Conservation (phyloP, 2,329 filamentous ascomycete genomes). For the Microcyclosporella mali region DNA sequence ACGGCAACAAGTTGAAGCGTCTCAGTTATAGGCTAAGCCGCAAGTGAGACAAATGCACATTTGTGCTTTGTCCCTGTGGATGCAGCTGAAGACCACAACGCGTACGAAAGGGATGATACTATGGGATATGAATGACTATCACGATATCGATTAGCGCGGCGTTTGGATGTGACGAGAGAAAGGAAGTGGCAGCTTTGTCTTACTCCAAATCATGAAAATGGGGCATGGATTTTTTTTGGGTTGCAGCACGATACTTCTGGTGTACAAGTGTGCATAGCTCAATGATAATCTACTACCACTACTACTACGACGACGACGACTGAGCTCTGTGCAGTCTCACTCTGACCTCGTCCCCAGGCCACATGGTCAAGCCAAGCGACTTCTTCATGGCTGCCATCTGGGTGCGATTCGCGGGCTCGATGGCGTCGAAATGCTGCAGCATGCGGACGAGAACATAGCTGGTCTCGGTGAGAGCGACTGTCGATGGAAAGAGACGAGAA, state of each 20-base stretch:
- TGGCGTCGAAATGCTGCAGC: conserved; percentile 60
- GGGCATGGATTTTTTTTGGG: neutral
- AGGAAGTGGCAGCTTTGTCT: neutral
- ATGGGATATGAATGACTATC: neutral
- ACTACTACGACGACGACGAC: no score
- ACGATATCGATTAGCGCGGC: conserved; percentile 5
- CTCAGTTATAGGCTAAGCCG: conserved; percentile 8
- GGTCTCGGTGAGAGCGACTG: conserved; percentile 67
- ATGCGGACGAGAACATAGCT: conserved; percentile 64
- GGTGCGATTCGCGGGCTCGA: conserved; percentile 24
- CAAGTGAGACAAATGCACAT: conserved; percentile 3
- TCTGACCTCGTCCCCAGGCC: conserved; percentile 18
- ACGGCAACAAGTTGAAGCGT: conserved; percentile 5
- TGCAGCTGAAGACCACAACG: neutral
- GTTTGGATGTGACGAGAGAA: neutral
- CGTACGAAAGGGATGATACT: neutral
- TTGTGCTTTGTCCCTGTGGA: neutral
- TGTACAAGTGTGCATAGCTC: no score
- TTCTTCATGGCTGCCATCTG: conserved; percentile 27
- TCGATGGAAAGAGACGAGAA: no score
- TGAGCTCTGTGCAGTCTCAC: conserved; percentile 18
- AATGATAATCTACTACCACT: neutral
- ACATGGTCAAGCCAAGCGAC: conserved; percentile 24
- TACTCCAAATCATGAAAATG: neutral
- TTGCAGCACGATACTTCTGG: no score